Conservation (phyloP, 495 filamentous ascomycete species). For the Diplogelasinospora grovesii region DNA sequence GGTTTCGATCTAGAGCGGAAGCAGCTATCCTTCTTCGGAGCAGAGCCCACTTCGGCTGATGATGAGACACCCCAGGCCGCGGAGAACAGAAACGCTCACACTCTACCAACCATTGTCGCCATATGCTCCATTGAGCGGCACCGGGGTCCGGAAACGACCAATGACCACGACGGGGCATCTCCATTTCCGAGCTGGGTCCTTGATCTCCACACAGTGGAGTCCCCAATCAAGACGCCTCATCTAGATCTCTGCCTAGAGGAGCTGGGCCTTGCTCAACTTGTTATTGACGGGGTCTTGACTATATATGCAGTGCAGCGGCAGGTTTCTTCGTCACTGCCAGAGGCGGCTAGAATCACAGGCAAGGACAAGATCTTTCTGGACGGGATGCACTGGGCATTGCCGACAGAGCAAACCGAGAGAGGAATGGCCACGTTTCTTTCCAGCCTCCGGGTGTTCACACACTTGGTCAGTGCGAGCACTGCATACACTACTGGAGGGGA, state of each 20-base stretch:
- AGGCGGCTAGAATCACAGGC: not conserved
- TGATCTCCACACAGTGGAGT: not conserved
- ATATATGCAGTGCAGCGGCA: not conserved
- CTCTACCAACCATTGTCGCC: not conserved
- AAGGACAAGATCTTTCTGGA: not conserved
- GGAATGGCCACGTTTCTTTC: not conserved
- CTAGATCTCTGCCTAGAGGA: not conserved
- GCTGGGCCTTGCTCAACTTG: not conserved
- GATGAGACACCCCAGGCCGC: not conserved
- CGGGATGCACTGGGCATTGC: not conserved
- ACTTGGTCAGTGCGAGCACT: not conserved
- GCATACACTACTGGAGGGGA: not conserved
- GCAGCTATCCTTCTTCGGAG: not conserved
- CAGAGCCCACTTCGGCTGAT: not conserved
- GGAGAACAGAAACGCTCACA: not conserved
- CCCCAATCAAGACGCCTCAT: not conserved
- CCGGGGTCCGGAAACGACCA: no score
- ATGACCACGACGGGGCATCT: not conserved
- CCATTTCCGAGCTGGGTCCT: not conserved
- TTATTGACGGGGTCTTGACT: not conserved
- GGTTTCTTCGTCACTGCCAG: not conserved
- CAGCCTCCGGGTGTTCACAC: not conserved
- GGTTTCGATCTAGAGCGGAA: not conserved
- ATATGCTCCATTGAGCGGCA: not conserved
- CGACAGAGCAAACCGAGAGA: not conserved